Evolutionary conservation across 306 rosid species (phyloP), one percentile per base, ranked within the genome.

Genomic region (Purshia tridentata): DNA sequence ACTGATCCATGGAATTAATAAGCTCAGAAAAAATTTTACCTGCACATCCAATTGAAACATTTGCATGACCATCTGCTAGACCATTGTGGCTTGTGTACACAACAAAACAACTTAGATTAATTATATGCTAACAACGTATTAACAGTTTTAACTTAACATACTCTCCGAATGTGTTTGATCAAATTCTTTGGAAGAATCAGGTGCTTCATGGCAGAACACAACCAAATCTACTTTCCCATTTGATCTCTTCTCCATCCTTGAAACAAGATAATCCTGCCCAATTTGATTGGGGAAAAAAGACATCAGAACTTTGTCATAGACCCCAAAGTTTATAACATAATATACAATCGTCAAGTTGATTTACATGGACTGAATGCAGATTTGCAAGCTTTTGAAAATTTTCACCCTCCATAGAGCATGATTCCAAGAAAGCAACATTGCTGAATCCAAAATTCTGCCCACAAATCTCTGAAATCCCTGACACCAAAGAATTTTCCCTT

Each of bases 401-500:
- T 74, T 79, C 88, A 58, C 74, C 85, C 65, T 78, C 82, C 64
- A 67, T 54, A 70, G 95, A 84, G 86, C 96, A 91, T 47, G 92
- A 88, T 67, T 85, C 92, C 29, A 74, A 80, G 82, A 85, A 78
- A 75, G 81, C 87, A 74, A 86, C 80, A 48, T 83, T 84, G 65
- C 69, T 80, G 72, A 88, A 84, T 67, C 76, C 89, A 56, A 81
- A 79, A 79, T 76, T 81, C 62, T 82, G 86, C 84, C 88, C 97
- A 73, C 98, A 91, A 19, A 83, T 85, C 83, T 91, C 88, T n/a
- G 84, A 63, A 64, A 94, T 85, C 82, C 92, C 98, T 37, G 86
- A 81, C 69, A 94, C 88, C 87, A 91, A 72, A 10, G 67, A 80
- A 40, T 82, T 84, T 80, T 84, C 96, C 75, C 91, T 70, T 35